These are phyloP conservation scores for Lyophyllum decastes DNA, from an alignment of 768 basidiomycete genomes.

Conservation along the genomic window DNA sequence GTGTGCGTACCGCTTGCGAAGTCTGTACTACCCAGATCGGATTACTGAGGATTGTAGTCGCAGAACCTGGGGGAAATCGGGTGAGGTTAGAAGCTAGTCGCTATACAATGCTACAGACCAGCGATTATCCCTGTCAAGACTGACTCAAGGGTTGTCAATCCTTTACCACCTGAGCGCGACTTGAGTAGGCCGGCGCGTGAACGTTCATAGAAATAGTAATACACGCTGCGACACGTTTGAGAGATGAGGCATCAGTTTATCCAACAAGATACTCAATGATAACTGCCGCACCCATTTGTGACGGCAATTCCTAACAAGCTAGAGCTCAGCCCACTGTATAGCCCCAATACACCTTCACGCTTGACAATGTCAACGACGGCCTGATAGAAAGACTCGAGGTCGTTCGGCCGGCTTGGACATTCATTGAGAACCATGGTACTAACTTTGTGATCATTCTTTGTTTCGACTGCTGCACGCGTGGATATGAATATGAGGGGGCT, in stretches of 20 bases:
- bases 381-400: conserved; percentile 57
- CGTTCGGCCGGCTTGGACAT: background rate
- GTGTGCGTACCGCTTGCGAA: conserved; percentile 73
- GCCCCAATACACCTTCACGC: conserved; percentile 79
- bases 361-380: conserved; percentile 75
- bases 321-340: conserved; percentile 87
- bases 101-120: conserved; percentile 41
- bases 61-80: conserved; percentile 58
- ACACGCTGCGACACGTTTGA: conserved; percentile 54
- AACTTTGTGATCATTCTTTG: conserved; percentile 59
- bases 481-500: conserved; percentile 93
- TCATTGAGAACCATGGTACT: background rate
- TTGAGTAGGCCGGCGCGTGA: conserved; percentile 59
- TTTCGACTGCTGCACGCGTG: conserved; percentile 90
- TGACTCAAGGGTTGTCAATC: conserved; percentile 82
- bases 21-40: conserved; percentile 98
- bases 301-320: conserved; percentile 89
- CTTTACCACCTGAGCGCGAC: conserved; percentile 59
- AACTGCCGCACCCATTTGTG: conserved; percentile 79
- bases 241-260: conserved; percentile 1
- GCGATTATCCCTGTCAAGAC: conserved; percentile 88
- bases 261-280: background rate
- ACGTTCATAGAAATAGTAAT: conserved; percentile 91
- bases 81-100: background rate
- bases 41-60: conserved; percentile 87